Conservation (phyloP, 2,329 filamentous ascomycete species). For the Didymella exigua region DNA sequence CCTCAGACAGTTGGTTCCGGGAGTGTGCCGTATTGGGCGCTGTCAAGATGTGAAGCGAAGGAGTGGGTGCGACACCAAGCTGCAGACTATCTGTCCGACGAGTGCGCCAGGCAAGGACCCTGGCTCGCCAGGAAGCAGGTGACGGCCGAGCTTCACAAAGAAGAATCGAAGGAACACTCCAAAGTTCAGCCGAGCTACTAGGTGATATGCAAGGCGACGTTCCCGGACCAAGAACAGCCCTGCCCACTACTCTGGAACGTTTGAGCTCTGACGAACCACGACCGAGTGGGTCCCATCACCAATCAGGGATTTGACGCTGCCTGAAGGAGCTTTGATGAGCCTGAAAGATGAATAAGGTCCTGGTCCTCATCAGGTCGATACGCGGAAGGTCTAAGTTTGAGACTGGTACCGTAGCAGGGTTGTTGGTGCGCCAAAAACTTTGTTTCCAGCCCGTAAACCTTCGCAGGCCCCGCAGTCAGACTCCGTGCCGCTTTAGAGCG, state of each 20-base stretch:
- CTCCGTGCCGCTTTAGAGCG: constrained; percentile 33
- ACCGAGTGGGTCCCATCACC: constrained; percentile 6
- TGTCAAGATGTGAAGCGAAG: constrained; percentile 48
- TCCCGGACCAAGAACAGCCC: constrained; percentile 33
- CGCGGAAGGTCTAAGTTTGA: constrained; percentile 42
- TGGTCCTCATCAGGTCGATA: constrained; percentile 11
- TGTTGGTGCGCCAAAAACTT: constrained; percentile 45
- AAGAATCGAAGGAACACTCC: constrained; percentile 23
- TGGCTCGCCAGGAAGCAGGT: constrained; percentile 34
- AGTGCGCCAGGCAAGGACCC: constrained; percentile 37
- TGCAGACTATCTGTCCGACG: constrained; percentile 38
- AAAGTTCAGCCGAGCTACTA: constrained; percentile 40
- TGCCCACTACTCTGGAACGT: constrained; percentile 31
- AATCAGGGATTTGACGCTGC: constrained; percentile 29
- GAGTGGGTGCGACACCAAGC: constrained; percentile 42
- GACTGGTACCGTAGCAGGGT: constrained; percentile 48
- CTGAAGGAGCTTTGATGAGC: constrained; percentile 25
- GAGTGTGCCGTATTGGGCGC: constrained; percentile 48
- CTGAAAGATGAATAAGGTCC: constrained; percentile 40
- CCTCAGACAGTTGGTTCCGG: constrained; percentile 49
- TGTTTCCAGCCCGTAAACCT: constrained; percentile 42
- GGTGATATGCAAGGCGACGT: constrained; percentile 37
- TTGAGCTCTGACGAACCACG: constrained; percentile 25
- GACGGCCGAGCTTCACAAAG: constrained; percentile 36
- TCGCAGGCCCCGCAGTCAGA: constrained; percentile 30